Evolutionary conservation across 306 rosid species (phyloP).

Genomic region (Vigna reflexopilosa): DNA sequence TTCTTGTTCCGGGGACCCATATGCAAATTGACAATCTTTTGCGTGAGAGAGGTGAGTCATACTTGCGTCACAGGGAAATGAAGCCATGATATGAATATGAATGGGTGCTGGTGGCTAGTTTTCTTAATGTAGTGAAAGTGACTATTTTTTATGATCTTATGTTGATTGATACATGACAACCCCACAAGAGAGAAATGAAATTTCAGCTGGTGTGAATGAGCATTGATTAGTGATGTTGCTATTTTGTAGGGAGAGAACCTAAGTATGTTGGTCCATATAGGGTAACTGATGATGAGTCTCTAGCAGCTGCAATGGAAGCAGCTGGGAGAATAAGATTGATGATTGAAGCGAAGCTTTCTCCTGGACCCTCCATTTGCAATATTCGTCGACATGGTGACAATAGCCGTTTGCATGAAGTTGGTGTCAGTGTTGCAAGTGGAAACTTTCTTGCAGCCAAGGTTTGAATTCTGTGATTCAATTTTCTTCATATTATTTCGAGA

Average conservation of each 20-base stretch:
- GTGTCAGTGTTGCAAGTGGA: constrained; percentile 83
- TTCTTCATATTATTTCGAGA: constrained; percentile 7
- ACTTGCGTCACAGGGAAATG: not conserved
- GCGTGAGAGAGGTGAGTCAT: constrained; percentile 66
- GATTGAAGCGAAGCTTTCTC: constrained; percentile 86
- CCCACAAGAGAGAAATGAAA: not conserved
- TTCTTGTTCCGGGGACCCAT: constrained; percentile 78
- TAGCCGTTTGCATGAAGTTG: constrained; percentile 81
- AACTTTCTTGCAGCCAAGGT: constrained; percentile 87
- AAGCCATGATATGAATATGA: constrained; percentile 10
- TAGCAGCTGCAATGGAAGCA: constrained; percentile 78
- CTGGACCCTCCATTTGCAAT: constrained; percentile 79
- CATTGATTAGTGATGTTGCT: not conserved
- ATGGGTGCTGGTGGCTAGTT: not conserved
- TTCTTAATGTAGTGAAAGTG: not conserved
- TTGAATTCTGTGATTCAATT: constrained; percentile 30
- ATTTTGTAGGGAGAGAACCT: constrained; percentile 63
- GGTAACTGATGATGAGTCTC: constrained; percentile 68
- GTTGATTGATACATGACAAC: not conserved
- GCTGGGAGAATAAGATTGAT: constrained; percentile 72
- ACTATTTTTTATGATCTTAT: not conserved
- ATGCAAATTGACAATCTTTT: constrained; percentile 75
- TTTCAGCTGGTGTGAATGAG: constrained; percentile 28
- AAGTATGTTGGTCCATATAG: constrained; percentile 71
- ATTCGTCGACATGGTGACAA: constrained; percentile 80